Evolutionary conservation across 192 early-diverging fungal genomes (phyloP).

Genomic region (Obelidium mucronatum): DNA sequence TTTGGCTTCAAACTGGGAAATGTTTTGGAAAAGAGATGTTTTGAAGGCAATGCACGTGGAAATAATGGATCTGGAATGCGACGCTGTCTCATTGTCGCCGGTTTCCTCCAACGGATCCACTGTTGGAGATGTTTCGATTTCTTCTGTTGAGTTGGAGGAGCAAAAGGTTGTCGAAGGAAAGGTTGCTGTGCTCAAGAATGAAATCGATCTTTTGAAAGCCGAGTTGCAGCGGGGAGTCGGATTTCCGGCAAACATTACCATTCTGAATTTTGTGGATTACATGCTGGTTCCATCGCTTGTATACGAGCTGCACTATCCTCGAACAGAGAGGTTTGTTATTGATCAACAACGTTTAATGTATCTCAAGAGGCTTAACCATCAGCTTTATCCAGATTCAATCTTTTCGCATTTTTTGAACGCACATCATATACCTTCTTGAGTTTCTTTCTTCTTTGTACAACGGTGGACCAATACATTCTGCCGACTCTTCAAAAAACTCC

Average conservation of each 20-base stretch:
- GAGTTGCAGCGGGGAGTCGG: slow-evolving; percentile 37
- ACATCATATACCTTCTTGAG: slow-evolving; percentile 76
- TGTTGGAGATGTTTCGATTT: background rate
- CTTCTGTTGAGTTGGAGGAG: background rate
- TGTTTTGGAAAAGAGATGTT: slow-evolving; percentile 43
- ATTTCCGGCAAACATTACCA: slow-evolving; percentile 84
- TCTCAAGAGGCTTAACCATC: background rate
- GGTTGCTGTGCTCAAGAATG: slow-evolving; percentile 53
- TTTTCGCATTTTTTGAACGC: slow-evolving; percentile 89
- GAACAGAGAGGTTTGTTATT: slow-evolving; percentile 69
- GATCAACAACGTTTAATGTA: background rate
- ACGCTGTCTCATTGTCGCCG: background rate
- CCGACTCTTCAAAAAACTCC: slow-evolving; percentile 75
- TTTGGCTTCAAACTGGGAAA: slow-evolving; percentile 77
- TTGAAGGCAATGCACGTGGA: slow-evolving; percentile 14
- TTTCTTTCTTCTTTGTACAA: slow-evolving; percentile 83
- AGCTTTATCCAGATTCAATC: slow-evolving; percentile 70
- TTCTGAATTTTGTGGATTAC: slow-evolving; percentile 87
- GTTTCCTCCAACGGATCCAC: background rate
- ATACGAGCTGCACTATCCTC: slow-evolving; percentile 92
- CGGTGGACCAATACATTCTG: slow-evolving; percentile 86
- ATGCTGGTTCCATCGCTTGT: slow-evolving; percentile 89
- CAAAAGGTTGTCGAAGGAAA: background rate
- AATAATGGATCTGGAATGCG: slow-evolving; percentile 23
- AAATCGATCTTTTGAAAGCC: slow-evolving; percentile 31